Evolutionary conservation across 2,329 filamentous ascomycete genomes (phyloP).

Genomic region (Beauveria varroae): DNA sequence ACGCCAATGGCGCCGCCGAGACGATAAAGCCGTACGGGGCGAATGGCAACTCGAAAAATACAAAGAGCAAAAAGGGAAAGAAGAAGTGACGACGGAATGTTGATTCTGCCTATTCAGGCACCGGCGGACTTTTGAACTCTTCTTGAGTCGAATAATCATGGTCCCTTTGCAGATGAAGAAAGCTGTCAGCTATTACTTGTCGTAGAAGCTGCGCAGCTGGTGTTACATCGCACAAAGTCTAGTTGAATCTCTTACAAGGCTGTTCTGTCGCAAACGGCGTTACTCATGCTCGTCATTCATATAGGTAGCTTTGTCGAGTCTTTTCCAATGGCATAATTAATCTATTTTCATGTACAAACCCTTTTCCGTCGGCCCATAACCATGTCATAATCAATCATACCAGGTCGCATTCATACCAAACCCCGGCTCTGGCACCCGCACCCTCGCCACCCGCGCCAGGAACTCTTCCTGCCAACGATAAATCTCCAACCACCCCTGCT

Average conservation of each 20-base stretch:
- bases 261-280: neutral
- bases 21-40: constrained; percentile 11
- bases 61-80: constrained; percentile 27
- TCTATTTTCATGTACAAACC: neutral
- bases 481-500: constrained; percentile 80
- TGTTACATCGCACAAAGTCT: neutral
- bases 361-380: too few relatives aligned
- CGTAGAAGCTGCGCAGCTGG: neutral
- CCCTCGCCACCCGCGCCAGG: constrained; percentile 65
- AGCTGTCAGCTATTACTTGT: neutral
- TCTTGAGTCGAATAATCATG: neutral
- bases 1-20: constrained; percentile 20
- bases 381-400: constrained; percentile 51
- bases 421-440: constrained; percentile 75
- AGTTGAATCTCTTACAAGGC: neutral
- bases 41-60: constrained; percentile 6
- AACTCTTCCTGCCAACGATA: constrained; percentile 82
- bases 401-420: constrained; percentile 97
- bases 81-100: constrained; percentile 21
- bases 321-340: neutral
- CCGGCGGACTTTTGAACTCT: neutral
- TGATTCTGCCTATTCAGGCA: too few relatives aligned
- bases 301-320: neutral
- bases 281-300: neutral
- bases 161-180: neutral